Conservation (phyloP, 208 protist species). For the Wallacemonas sp. region DNA sequence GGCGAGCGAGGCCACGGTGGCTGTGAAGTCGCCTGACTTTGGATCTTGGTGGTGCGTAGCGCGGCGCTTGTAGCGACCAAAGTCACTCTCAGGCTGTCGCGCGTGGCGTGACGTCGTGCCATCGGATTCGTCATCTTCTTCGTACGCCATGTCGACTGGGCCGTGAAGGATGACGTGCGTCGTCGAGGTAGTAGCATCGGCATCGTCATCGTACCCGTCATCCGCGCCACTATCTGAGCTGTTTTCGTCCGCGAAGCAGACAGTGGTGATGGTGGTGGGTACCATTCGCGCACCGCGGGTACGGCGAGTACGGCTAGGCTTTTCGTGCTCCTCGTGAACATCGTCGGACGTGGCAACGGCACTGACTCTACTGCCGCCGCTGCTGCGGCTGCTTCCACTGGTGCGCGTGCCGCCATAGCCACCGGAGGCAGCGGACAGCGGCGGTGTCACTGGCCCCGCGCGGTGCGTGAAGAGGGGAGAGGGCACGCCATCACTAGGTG, state of each 20-base stretch:
- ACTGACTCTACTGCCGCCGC: constrained; percentile 14
- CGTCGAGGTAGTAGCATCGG: neutral
- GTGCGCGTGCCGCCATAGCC: constrained; percentile 5
- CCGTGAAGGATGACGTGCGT: neutral
- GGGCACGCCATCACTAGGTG: neutral
- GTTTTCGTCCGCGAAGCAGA: neutral
- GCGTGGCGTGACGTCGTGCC: too few species aligned
- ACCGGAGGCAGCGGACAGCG: too few species aligned
- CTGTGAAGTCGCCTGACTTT: constrained; percentile 11
- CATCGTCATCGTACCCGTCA: constrained; percentile 8
- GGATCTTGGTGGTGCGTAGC: constrained; percentile 5
- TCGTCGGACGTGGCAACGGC: neutral
- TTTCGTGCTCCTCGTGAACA: neutral
- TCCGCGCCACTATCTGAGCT: neutral
- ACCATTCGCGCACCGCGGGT: neutral
- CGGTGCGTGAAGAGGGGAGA: constrained; percentile 12
- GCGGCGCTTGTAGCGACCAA: neutral
- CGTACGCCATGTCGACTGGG: neutral
- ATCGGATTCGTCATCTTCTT: too few species aligned
- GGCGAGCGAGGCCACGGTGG: constrained; percentile 36
- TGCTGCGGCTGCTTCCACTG: constrained; percentile 1
- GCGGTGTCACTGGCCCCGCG: neutral
- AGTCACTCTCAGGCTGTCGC: too few species aligned
- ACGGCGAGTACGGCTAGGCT: neutral
- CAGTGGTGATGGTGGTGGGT: neutral